Evolutionary conservation across 768 basidiomycete species (phyloP).

Genomic region (Pholiota microspora): DNA sequence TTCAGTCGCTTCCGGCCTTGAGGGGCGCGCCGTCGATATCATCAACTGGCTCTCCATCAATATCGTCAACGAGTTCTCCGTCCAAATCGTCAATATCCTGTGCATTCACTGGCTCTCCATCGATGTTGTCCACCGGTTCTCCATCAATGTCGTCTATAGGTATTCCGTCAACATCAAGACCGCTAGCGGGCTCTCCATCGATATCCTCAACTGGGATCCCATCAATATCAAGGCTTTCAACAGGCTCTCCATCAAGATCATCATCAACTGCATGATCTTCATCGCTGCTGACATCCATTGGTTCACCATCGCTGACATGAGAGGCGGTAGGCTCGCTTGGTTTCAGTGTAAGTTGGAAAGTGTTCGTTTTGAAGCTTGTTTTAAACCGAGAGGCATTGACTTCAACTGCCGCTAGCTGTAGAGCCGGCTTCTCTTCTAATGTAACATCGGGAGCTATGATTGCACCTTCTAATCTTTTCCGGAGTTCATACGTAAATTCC

Average conservation of each 20-base stretch:
- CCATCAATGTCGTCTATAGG: slow-evolving; percentile 34
- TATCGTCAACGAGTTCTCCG: slow-evolving; percentile 36
- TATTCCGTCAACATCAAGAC: slow-evolving; percentile 28
- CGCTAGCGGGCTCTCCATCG: slow-evolving; percentile 34
- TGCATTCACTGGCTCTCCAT: slow-evolving; percentile 35
- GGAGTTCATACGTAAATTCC: slow-evolving; percentile 75
- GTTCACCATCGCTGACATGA: slow-evolving; percentile 33
- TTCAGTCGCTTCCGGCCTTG: slow-evolving; percentile 17
- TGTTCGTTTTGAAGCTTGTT: slow-evolving; percentile 10
- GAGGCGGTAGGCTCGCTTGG: slow-evolving; percentile 12
- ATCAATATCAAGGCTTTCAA: slow-evolving; percentile 29
- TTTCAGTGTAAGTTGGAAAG: slow-evolving; percentile 17
- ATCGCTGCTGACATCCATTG: slow-evolving; percentile 34
- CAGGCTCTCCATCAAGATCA: slow-evolving; percentile 51
- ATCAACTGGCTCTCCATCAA: slow-evolving; percentile 30
- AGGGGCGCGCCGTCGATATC: slow-evolving; percentile 47
- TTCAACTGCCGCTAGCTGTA: slow-evolving; percentile 5
- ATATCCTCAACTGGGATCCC: slow-evolving; percentile 27
- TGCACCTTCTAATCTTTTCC: slow-evolving; percentile 70
- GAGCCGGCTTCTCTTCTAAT: slow-evolving; percentile 25
- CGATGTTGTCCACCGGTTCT: slow-evolving; percentile 40
- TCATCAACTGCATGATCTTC: slow-evolving; percentile 37
- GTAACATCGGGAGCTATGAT: slow-evolving; percentile 26
- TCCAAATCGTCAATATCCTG: slow-evolving; percentile 42
- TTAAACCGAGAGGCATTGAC: slow-evolving; percentile 66